phyloP scores from a whole-genome alignment of 2,329 filamentous ascomycete species.

The Calonectria crousiana region DNA sequence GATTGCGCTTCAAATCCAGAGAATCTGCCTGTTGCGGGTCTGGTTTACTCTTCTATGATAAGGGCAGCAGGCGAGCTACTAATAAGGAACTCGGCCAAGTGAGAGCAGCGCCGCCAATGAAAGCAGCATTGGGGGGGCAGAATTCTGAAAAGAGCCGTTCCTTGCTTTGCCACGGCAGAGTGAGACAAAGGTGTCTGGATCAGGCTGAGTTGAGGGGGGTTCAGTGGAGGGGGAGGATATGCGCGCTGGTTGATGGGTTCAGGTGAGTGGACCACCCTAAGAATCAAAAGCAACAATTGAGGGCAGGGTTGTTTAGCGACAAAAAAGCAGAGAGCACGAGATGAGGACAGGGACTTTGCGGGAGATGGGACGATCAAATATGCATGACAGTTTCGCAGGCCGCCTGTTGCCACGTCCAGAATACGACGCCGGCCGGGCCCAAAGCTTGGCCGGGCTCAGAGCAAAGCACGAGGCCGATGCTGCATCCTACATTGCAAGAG shows the following conservation, averaged over 20 bases:
- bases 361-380: slow-evolving; percentile 29
- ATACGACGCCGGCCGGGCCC: slow-evolving; percentile 22
- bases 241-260: slow-evolving; percentile 10
- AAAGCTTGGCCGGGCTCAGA: slow-evolving; percentile 27
- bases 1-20: not conserved
- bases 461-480: slow-evolving; percentile 24
- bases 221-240: slow-evolving; percentile 9
- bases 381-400: slow-evolving; percentile 24
- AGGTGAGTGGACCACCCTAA: slow-evolving; percentile 3
- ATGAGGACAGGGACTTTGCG: not conserved
- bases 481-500: slow-evolving; percentile 25
- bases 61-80: not conserved
- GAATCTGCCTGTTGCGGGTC: not conserved
- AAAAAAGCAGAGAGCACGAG: not conserved
- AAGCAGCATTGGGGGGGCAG: not conserved
- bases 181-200: slow-evolving; percentile 11
- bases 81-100: not conserved
- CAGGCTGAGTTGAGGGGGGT: slow-evolving; percentile 7
- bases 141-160: not conserved
- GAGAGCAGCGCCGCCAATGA: not conserved
- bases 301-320: not conserved
- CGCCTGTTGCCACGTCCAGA: slow-evolving; percentile 14
- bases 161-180: not conserved
- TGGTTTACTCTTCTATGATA: not conserved
- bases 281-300: slow-evolving; percentile 18